These are phyloP conservation scores for Colletotrichum sp. DNA, from an alignment of 2,329 filamentous ascomycete species.

Conservation along the genomic window DNA sequence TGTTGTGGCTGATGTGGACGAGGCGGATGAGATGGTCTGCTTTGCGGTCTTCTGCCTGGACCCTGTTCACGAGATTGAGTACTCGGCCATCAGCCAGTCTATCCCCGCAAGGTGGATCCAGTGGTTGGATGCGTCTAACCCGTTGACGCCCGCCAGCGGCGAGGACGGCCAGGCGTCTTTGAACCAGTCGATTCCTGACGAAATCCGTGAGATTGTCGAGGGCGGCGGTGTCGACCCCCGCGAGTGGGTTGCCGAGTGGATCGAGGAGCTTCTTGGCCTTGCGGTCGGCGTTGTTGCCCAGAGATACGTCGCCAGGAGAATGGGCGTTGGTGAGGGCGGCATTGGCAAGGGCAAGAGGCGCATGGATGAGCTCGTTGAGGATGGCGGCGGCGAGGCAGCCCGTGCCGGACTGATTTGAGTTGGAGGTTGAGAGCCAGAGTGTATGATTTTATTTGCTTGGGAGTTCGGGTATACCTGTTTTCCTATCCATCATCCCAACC, in stretches of 20 bases:
- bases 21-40: slow-evolving; percentile 66
- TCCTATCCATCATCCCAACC: neutral
- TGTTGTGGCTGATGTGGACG: slow-evolving; percentile 54
- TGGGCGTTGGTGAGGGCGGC: slow-evolving; percentile 90
- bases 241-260: slow-evolving; percentile 98
- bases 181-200: slow-evolving; percentile 66
- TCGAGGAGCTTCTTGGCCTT: slow-evolving; percentile 84
- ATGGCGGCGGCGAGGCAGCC: slow-evolving; percentile 30
- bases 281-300: slow-evolving; percentile 88
- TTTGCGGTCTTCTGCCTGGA: slow-evolving; percentile 86
- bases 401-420: slow-evolving; percentile 20
- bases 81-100: slow-evolving; percentile 80
- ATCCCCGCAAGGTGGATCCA: slow-evolving; percentile 86
- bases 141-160: slow-evolving; percentile 58
- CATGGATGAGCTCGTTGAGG: slow-evolving; percentile 59
- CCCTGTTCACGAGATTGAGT: slow-evolving; percentile 89
- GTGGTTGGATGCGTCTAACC: slow-evolving; percentile 84
- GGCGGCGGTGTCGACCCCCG: slow-evolving; percentile 81
- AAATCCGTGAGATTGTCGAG: slow-evolving; percentile 85
- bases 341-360: slow-evolving; percentile 67
- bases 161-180: slow-evolving; percentile 46
- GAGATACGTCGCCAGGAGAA: slow-evolving; percentile 90
- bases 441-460: neutral
- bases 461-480: slow-evolving; percentile 20
- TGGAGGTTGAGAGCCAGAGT: neutral